Conservation (phyloP, 1,284 basidiomycete genomes). For the Hymenochaete sp. region DNA sequence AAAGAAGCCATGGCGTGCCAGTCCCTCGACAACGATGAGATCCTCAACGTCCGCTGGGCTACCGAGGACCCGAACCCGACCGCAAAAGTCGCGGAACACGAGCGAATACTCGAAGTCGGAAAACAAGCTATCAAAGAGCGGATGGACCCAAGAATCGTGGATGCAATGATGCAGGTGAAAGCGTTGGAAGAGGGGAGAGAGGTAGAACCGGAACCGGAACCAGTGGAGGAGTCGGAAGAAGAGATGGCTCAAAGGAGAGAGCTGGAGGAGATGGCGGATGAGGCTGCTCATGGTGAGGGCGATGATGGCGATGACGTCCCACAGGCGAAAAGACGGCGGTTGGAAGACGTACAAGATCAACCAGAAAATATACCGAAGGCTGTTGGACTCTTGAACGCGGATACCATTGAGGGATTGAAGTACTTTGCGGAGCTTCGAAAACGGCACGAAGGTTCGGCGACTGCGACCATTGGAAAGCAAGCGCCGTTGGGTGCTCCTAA, state of each 20-base stretch:
- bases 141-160: constrained; percentile 78
- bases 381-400: constrained; percentile 60
- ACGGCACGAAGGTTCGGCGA: constrained; percentile 46
- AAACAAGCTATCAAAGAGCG: constrained; percentile 76
- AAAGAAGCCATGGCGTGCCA: constrained; percentile 99
- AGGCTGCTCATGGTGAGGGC: constrained; percentile 20
- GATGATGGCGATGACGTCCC: constrained; percentile 23
- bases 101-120: constrained; percentile 72
- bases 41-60: constrained; percentile 96
- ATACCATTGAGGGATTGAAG: constrained; percentile 78
- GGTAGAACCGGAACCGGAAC: constrained; percentile 37
- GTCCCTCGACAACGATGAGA: constrained; percentile 94
- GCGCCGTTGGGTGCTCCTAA: no score
- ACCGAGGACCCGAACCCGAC: constrained; percentile 94
- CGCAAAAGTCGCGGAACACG: constrained; percentile 77
- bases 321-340: constrained; percentile 22
- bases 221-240: constrained; percentile 24
- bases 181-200: constrained; percentile 77
- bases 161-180: constrained; percentile 74
- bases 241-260: constrained; percentile 19
- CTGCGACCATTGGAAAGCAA: no score
- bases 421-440: constrained; percentile 78
- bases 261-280: constrained; percentile 29
- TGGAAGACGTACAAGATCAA: constrained; percentile 22
- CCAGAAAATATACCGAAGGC: constrained; percentile 22